Evolutionary conservation across 2,329 filamentous ascomycete species (phyloP).

Genomic region (Coniella lustricola): DNA sequence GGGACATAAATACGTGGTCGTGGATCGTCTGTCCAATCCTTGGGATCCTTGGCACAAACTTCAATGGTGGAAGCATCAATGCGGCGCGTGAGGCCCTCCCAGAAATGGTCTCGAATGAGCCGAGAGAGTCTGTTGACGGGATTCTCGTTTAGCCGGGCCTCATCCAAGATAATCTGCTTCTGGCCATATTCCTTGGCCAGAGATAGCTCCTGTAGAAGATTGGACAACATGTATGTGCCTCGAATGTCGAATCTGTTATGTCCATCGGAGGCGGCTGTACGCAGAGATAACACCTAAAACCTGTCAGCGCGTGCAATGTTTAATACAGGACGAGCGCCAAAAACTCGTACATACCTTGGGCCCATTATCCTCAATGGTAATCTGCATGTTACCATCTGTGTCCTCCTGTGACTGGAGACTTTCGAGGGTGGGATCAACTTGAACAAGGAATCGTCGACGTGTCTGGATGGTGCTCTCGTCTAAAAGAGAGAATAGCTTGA

Average conservation of each 20-base stretch:
- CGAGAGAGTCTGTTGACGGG: conserved; percentile 82
- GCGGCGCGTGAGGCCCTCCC: conserved; percentile 80
- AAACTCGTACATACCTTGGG: conserved; percentile 61
- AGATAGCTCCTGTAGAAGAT: conserved; percentile 88
- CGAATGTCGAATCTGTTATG: conserved; percentile 84
- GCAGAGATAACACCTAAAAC: conserved; percentile 65
- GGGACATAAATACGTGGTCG: conserved; percentile 90
- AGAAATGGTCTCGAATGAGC: conserved; percentile 84
- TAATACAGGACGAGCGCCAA: background rate
- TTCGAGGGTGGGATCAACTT: conserved; percentile 77
- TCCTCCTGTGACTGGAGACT: conserved; percentile 80
- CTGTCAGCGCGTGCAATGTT: conserved; percentile 9
- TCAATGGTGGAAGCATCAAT: conserved; percentile 88
- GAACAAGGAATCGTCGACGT: conserved; percentile 71
- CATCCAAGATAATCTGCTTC: conserved; percentile 84
- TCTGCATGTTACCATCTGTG: conserved; percentile 90
- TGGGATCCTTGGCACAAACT: conserved; percentile 73
- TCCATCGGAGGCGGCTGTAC: conserved; percentile 79
- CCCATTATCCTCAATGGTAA: conserved; percentile 92
- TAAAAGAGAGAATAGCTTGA: conserved; percentile 29
- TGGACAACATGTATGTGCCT: conserved; percentile 95
- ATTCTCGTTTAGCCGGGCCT: conserved; percentile 88
- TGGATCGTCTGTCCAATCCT: conserved; percentile 90
- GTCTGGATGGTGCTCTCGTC: conserved; percentile 66
- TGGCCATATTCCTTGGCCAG: conserved; percentile 86